phyloP scores from a whole-genome alignment of 2,329 filamentous ascomycete genomes.

The Thielaviopsis musarum region DNA sequence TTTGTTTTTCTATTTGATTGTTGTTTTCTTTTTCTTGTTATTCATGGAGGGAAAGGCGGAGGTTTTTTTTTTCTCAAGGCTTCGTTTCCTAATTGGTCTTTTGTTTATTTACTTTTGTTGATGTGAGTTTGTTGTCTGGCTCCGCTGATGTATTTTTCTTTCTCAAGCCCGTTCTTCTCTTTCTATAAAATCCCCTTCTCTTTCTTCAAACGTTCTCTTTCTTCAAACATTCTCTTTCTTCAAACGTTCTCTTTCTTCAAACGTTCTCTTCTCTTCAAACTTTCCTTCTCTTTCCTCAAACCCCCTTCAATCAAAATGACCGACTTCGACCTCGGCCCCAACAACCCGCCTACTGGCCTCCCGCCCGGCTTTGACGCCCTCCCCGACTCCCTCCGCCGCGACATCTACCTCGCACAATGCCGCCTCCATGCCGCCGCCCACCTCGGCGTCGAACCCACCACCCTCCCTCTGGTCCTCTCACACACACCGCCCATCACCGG shows the following conservation, averaged over 20 bases:
- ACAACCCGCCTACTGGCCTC: conserved; percentile 5
- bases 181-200: not conserved
- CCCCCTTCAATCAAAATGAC: not conserved
- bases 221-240: not conserved
- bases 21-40: too few species aligned
- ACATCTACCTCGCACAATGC: conserved; percentile 2
- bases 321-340: not conserved
- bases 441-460: conserved; percentile 1
- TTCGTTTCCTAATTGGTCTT: too few species aligned
- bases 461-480: conserved; percentile 13
- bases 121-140: too few species aligned
- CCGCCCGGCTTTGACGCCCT: conserved; percentile 6
- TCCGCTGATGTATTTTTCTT: not conserved
- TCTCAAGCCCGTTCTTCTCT: not conserved
- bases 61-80: too few species aligned
- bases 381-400: not conserved
- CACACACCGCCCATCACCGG: not conserved
- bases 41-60: too few species aligned
- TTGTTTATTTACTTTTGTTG: too few species aligned
- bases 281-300: not conserved
- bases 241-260: too few species aligned
- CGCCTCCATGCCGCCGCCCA: not conserved
- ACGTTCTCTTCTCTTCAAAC: not conserved
- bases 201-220: not conserved
- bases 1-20: too few species aligned